A percentile compares a stretch with the other conserved stretches of the same genome.
These are phyloP conservation scores for Cicer arietinum DNA, from an alignment of 306 rosid species.

Conservation along the genomic window DNA sequence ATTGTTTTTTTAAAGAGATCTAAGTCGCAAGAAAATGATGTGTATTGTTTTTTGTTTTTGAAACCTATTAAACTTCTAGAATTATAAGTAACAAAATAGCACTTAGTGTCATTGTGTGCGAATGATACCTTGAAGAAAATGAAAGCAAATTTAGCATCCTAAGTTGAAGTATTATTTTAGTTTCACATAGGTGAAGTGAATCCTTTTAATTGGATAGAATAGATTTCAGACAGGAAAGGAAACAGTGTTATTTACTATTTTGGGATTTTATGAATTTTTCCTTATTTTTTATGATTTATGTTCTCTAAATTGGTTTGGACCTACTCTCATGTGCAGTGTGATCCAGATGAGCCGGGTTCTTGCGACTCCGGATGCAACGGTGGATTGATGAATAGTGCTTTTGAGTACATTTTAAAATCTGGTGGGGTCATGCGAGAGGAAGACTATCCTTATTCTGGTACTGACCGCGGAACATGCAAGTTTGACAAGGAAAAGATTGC, in stretches of 20 bases:
- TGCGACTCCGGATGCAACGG: conserved; percentile 98
- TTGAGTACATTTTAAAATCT: conserved; percentile 84
- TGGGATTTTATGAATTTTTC: background rate
- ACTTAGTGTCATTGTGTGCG: background rate
- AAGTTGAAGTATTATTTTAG: background rate
- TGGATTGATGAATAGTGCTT: conserved; percentile 96
- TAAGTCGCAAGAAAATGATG: too few relatives aligned
- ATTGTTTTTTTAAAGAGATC: too few relatives aligned
- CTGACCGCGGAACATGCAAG: conserved; percentile 72
- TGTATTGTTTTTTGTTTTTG: background rate
- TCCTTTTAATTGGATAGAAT: background rate
- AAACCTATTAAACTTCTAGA: background rate
- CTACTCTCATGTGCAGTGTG: conserved; percentile 65
- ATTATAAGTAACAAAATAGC: background rate
- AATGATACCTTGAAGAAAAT: too few relatives aligned
- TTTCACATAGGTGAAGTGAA: background rate
- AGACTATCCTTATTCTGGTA: conserved; percentile 91
- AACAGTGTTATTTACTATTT: background rate
- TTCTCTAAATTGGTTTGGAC: conserved; percentile 16
- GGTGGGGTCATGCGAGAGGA: conserved; percentile 93
- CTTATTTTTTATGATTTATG: too few relatives aligned
- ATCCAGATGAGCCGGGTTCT: conserved; percentile 80
- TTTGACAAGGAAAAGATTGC: conserved; percentile 80
- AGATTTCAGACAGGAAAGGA: background rate
- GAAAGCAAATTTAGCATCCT: background rate